Percentiles rank a stretch among this genome's conserved stretches.
phyloP scores from a whole-genome alignment of 2,329 filamentous ascomycete species.

The Colletotrichum limetticola region DNA sequence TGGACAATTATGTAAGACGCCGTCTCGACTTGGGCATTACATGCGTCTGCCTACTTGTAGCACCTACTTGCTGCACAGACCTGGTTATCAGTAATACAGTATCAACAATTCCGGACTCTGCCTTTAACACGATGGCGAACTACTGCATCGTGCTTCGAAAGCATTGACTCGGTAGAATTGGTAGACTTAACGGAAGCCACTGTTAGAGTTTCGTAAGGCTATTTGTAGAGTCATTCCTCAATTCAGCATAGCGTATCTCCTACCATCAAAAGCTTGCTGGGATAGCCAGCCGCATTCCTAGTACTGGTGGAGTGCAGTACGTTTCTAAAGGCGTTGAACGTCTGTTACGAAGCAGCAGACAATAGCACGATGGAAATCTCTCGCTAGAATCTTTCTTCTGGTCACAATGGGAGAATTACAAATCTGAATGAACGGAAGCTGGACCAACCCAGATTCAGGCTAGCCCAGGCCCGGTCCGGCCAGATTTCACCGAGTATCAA shows the following conservation, averaged over 20 bases:
- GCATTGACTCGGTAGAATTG: background rate
- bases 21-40: background rate
- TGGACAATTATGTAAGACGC: background rate
- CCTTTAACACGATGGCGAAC: background rate
- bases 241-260: background rate
- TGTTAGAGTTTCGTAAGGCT: background rate
- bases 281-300: background rate
- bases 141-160: background rate
- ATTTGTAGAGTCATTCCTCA: background rate
- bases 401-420: too few relatives aligned
- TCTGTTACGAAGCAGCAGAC: background rate
- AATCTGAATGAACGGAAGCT: too few relatives aligned
- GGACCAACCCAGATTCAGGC: background rate
- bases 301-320: background rate
- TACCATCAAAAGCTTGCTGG: background rate
- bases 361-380: too few relatives aligned
- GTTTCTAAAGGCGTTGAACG: background rate
- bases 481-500: background rate
- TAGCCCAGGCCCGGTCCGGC: background rate
- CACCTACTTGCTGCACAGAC: background rate
- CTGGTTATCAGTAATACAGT: background rate
- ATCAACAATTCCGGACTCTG: background rate
- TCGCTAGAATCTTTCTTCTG: too few relatives aligned
- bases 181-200: background rate
- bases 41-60: background rate